phyloP scores from a whole-genome alignment of 1,139 yeast genomes.

The Groenewaldozyma sp. region DNA sequence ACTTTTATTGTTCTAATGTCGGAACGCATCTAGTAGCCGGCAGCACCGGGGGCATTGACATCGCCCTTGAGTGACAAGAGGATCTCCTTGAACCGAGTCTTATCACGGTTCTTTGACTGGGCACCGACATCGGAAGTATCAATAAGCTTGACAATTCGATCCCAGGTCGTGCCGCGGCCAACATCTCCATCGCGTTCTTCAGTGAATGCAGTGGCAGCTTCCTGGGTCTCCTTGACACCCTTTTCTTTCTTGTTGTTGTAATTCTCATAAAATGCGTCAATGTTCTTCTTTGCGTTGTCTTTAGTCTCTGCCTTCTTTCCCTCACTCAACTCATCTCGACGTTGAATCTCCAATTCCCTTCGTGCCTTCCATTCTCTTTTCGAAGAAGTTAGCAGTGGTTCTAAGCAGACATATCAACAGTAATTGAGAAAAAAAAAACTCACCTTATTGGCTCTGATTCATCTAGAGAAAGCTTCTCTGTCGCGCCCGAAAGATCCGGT shows the following conservation, averaged over 20 bases:
- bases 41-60: slow-evolving; percentile 65
- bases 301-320: slow-evolving; percentile 61
- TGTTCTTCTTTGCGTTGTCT: slow-evolving; percentile 72
- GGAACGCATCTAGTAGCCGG: too few species aligned
- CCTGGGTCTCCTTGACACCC: slow-evolving; percentile 54
- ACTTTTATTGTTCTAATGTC: too few species aligned
- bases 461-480: slow-evolving; percentile 24
- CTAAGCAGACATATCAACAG: background rate
- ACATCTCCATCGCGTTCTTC: slow-evolving; percentile 73
- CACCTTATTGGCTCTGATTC: slow-evolving; percentile 29
- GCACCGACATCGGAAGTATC: slow-evolving; percentile 37
- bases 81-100: slow-evolving; percentile 61
- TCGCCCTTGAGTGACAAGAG: slow-evolving; percentile 60
- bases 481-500: slow-evolving; percentile 14
- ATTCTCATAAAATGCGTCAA: slow-evolving; percentile 90
- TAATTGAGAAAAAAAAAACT: slow-evolving; percentile 6
- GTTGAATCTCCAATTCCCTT: slow-evolving; percentile 68
- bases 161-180: slow-evolving; percentile 77
- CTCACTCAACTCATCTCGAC: slow-evolving; percentile 68
- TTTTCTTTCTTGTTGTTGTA: slow-evolving; percentile 81
- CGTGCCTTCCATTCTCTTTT: slow-evolving; percentile 70
- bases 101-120: slow-evolving; percentile 47
- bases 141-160: slow-evolving; percentile 52
- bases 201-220: slow-evolving; percentile 58
- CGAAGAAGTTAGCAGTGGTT: background rate